Evolutionary conservation across 1,139 yeast genomes (phyloP).

Genomic region (Saccharomyces hybrid): DNA sequence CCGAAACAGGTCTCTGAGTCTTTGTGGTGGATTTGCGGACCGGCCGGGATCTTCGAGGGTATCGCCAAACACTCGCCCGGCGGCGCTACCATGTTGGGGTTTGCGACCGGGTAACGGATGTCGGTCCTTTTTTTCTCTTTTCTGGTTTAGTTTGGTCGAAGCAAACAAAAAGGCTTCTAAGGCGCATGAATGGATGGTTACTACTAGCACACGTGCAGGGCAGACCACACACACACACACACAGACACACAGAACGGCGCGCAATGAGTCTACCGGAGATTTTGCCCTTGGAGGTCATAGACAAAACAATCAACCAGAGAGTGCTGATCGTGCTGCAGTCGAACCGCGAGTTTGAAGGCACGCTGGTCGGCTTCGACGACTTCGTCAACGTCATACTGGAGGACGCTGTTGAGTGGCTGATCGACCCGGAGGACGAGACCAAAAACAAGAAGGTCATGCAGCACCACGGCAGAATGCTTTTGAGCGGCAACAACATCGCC

Average conservation of each 20-base stretch:
- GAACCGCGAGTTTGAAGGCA: constrained; percentile 75
- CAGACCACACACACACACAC: neutral
- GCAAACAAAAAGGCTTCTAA: neutral
- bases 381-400: constrained; percentile 87
- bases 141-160: neutral
- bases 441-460: constrained; percentile 38
- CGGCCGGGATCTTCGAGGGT: no score
- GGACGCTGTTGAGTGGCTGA: constrained; percentile 56
- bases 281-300: constrained; percentile 79
- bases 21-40: no score
- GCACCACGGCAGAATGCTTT: constrained; percentile 49
- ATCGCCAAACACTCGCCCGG: no score
- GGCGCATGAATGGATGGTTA: neutral
- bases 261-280: constrained; percentile 8
- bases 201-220: neutral
- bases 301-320: constrained; percentile 73
- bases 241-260: neutral
- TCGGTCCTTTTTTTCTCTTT: no score
- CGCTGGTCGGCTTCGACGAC: constrained; percentile 86
- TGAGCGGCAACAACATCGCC: constrained; percentile 83
- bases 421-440: constrained; percentile 32
- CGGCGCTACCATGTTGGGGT: no score
- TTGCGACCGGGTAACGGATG: neutral
- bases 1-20: no score
- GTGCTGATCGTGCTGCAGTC: constrained; percentile 73